Evolutionary conservation across 768 basidiomycete genomes (phyloP), one percentile per base, ranked within the genome.

Genomic region (Tulasnella sp.): DNA sequence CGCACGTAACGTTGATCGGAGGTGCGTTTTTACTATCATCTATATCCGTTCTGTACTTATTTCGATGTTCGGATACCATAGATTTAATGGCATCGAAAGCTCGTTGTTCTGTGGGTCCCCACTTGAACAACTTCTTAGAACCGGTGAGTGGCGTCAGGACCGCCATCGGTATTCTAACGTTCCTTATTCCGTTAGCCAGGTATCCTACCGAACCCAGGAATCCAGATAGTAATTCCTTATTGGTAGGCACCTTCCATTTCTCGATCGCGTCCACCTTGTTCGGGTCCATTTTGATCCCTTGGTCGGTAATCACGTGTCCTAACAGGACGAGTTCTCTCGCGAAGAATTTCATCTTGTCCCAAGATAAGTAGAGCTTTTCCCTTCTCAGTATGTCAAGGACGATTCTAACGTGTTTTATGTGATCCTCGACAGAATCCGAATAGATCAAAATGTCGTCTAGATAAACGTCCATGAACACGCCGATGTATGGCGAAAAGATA

Each of bases 391-490:
- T 80, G 0, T 81, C 75, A 0, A 86, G 64, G 0, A 86, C 77
- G 2, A 74, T 58, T 7, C 78, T 76, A 0, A 85, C 80, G 79
- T 86, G 81, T 1, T 37, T 0, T 0, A 76, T 52, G 36, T 86
- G 86, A 71, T 85, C 83, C 3, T 83, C 83, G 0, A 84, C 22
- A 0, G 80, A 77, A 0, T 85, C 12, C 0, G 85, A 87, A 83
- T 84, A 87, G 34, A 87, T 85, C 17, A 87, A 80, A 54, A 87
- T 85, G 71, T 87, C 83, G 74, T 87, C 85, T 0, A 87, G 79
- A 76, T 87, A 87, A 0, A 86, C 82, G 74, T 87, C 84, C 71
- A 85, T 85, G 67, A 86, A 83, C 1, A 80, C 79, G 0, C 86
- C 85, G 36, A 88, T 82, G 14, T 80, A 79, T 0, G 81, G 77